phyloP scores from a whole-genome alignment of 1,284 basidiomycete species.

The Xerocomus cyaneibrunnescens region DNA sequence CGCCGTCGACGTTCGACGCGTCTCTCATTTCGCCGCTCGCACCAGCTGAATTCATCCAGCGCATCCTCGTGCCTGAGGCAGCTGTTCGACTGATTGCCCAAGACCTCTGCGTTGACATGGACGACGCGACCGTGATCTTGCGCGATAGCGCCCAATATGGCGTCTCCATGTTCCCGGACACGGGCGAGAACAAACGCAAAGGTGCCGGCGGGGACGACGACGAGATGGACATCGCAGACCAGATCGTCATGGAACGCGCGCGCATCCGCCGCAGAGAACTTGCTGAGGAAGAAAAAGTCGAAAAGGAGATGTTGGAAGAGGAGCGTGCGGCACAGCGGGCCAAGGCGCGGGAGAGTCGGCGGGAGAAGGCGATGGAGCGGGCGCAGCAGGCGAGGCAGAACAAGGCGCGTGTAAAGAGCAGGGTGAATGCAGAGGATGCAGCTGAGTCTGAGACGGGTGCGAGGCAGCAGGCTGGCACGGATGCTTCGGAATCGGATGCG shows the following conservation, averaged over 20 bases:
- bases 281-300: conserved; percentile 52
- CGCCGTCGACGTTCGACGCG: conserved; percentile 54
- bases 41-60: conserved; percentile 68
- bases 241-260: conserved; percentile 67
- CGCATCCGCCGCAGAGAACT: conserved; percentile 58
- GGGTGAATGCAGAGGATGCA: background rate
- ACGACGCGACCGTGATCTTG: conserved; percentile 56
- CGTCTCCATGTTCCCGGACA: conserved; percentile 72
- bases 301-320: conserved; percentile 38
- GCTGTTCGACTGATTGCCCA: conserved; percentile 70
- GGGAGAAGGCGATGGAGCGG: conserved; percentile 25
- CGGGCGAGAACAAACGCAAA: conserved; percentile 47
- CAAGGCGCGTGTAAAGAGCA: conserved; percentile 7
- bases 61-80: conserved; percentile 73
- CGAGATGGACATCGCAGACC: conserved; percentile 49
- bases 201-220: conserved; percentile 35
- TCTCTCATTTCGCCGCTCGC: conserved; percentile 58
- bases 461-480: background rate
- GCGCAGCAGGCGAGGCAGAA: conserved; percentile 20
- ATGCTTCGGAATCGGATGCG: conserved; percentile 24
- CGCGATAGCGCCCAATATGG: conserved; percentile 74
- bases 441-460: conserved; percentile 13
- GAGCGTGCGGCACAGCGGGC: conserved; percentile 29
- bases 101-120: conserved; percentile 50
- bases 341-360: conserved; percentile 25